Base-by-base conservation (phyloP, 805 yeast genomes). In the Saccharomycopsis synnaedendra region DNA sequence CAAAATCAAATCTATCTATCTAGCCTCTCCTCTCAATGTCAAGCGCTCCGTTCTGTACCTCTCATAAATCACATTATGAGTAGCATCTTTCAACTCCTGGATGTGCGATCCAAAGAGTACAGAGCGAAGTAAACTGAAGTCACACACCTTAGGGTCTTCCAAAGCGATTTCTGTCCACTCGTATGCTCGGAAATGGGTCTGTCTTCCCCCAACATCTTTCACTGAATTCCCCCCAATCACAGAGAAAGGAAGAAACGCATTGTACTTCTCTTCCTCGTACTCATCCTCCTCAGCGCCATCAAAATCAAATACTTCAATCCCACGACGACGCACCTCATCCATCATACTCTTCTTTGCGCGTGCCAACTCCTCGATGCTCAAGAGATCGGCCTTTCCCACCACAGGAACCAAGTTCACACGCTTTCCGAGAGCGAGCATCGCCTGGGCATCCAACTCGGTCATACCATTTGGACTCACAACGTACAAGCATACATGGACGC, bases 371-470 rank as follows among this genome's bases (percentile, higher is more conserved):
- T 72, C 61, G 28, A 70, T 71, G 0, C 95, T 85, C 55, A 86
- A 69, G 1, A 86, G 71, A 61, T 89, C 97, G 3, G 95, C 80
- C 58, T 85, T 82, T 36, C 85, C 76, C 49, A 89, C 75, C 30
- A 88, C 79, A 1, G 97, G 96, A 41, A 89, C 76, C 30, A 90
- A 72, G 64, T 89, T 89, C 27, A 85, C 95, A 54, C 80, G 76
- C 29, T 75, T 70, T 10, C 89, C 75, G 45, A 89, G 69, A 42
- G 72, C 69, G 55, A 70, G 76, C 82, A 89, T 84, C 46, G 85
- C 70, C 54, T 72, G 74, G 47, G 83, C 70, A 60, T 90, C 97
- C 46, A 82, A 66, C 58, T 84, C 88, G 48, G 84, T 67, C 51
- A 80, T 64, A 4, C 74, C 75, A 56, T 71, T 74, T 41, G 74